Conservation (phyloP, 495 filamentous ascomycete species). For the Trichocladium uniseriatum region DNA sequence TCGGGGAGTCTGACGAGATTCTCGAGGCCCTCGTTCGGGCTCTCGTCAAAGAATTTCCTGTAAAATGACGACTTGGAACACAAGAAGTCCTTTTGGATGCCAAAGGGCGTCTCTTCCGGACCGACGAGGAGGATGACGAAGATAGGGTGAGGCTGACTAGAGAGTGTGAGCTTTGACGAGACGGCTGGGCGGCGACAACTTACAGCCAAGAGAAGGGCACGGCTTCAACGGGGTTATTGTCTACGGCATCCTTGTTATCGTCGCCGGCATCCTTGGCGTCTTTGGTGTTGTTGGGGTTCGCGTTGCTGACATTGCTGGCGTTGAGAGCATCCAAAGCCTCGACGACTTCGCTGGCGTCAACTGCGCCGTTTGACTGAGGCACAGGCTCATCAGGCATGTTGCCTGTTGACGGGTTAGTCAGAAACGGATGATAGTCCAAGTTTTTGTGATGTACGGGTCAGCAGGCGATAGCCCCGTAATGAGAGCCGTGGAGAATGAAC, state of each 20-base stretch:
- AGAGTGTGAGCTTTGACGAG: conserved; percentile 2
- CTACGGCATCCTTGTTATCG: not conserved
- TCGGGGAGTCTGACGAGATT: conserved; percentile 39
- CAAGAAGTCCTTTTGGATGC: conserved; percentile 47
- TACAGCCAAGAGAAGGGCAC: conserved; percentile 30
- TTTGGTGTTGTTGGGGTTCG: too few species aligned
- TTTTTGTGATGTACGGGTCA: not conserved
- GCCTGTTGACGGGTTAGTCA: not conserved
- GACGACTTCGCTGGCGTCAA: not conserved
- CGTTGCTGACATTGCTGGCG: not conserved
- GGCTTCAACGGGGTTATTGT: not conserved
- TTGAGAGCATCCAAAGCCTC: not conserved
- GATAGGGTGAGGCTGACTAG: conserved; percentile 42
- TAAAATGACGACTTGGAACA: conserved; percentile 41
- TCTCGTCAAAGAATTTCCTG: conserved; percentile 32
- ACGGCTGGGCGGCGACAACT: conserved; percentile 1
- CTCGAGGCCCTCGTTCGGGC: conserved; percentile 29
- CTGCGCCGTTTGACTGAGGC: not conserved
- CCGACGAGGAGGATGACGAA: conserved; percentile 45
- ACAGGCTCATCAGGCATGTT: conserved; percentile 10
- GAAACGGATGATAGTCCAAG: not conserved
- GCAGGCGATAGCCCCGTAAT: not conserved
- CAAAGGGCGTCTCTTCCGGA: conserved; percentile 40
- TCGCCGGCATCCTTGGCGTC: not conserved
- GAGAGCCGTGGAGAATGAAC: too few species aligned